These are phyloP conservation scores for Mycena rebaudengoi DNA, from an alignment of 768 basidiomycete species.

Conservation along the genomic window DNA sequence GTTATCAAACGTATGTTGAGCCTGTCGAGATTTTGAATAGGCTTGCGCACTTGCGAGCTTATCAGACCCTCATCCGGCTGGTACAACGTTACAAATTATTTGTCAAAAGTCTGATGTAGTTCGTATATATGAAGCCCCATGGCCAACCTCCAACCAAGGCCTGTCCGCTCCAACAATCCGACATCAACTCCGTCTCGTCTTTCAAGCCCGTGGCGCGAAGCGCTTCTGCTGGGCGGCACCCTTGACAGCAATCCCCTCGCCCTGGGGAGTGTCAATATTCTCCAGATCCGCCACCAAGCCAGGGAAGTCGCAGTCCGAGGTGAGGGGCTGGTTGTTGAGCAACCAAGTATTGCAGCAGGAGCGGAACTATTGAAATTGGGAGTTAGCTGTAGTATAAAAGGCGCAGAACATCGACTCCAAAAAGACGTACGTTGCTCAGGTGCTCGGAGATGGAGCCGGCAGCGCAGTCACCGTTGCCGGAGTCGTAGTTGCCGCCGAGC, in stretches of 20 bases:
- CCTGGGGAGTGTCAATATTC: constrained; percentile 1
- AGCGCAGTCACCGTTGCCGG: constrained; percentile 7
- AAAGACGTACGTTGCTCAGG: constrained; percentile 14
- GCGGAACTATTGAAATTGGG: constrained; percentile 1
- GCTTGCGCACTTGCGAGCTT: too few species aligned
- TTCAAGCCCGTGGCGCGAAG: too few species aligned
- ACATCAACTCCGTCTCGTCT: neutral
- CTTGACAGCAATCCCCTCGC: constrained; percentile 1
- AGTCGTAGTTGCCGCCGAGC: constrained; percentile 8
- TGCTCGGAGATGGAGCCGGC: constrained; percentile 15
- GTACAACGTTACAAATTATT: too few species aligned
- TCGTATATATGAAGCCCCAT: too few species aligned
- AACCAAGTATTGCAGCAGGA: neutral
- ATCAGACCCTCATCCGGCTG: too few species aligned
- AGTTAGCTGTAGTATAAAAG: neutral
- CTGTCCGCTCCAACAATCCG: neutral
- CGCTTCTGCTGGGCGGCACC: too few species aligned
- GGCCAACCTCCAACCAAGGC: too few species aligned
- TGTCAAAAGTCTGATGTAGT: too few species aligned
- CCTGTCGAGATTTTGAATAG: too few species aligned
- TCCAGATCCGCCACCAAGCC: neutral
- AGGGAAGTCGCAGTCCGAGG: constrained; percentile 11
- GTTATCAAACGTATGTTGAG: too few species aligned
- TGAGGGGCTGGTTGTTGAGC: neutral
- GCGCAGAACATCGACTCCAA: neutral